Conservation (phyloP, 176 grass and related monocot genomes). For the Leersia perrieri region DNA sequence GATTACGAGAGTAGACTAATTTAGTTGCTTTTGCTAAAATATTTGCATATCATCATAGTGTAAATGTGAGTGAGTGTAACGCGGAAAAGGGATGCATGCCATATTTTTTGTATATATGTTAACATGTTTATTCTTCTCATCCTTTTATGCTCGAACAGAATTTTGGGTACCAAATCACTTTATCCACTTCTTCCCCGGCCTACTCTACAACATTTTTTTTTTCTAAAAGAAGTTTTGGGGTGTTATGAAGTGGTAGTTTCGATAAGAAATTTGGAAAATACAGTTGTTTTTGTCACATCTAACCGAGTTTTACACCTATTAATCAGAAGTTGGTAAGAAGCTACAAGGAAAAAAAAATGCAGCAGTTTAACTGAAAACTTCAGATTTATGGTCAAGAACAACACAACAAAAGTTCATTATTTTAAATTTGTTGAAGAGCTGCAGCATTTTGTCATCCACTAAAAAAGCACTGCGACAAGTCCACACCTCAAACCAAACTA, state of each 20-base stretch:
- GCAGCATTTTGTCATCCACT: background rate
- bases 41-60: conserved; percentile 55
- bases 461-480: background rate
- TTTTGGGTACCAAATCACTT: background rate
- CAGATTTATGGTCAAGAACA: background rate
- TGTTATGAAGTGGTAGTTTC: background rate
- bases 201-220: background rate
- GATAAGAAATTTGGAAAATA: background rate
- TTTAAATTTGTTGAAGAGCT: conserved; percentile 1
- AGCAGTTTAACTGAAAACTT: background rate
- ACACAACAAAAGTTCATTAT: background rate
- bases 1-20: conserved; percentile 25
- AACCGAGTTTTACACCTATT: background rate
- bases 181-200: background rate
- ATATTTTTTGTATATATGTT: conserved; percentile 30
- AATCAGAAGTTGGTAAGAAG: conserved; percentile 11
- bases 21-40: conserved; percentile 42
- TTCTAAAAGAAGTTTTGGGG: background rate
- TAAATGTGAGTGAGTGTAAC: conserved; percentile 15
- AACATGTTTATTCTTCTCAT: conserved; percentile 6
- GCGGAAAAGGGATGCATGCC: background rate
- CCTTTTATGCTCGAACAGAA: background rate
- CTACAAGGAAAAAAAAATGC: background rate
- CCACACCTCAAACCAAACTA: background rate
- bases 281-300: background rate